Conservation (phyloP, 129 eudicot genomes). For the Heracleum sosnowskyi region DNA sequence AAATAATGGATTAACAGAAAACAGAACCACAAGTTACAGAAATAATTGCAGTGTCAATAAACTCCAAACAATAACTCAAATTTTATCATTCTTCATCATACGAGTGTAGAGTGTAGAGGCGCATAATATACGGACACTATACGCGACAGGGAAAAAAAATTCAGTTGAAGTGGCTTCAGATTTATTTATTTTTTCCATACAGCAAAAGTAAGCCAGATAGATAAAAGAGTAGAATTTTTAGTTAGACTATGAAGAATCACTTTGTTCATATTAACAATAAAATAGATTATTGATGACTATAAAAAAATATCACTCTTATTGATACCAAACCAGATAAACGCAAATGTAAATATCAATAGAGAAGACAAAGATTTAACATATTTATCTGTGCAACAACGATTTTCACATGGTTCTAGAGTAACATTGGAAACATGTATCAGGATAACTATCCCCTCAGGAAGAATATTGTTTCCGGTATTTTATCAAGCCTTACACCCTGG, state of each 20-base stretch:
- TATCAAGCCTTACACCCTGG: background rate
- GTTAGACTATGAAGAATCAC: background rate
- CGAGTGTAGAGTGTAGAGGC: background rate
- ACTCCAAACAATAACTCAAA: background rate
- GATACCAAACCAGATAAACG: background rate
- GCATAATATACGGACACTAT: background rate
- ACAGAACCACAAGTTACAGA: background rate
- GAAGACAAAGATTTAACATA: background rate
- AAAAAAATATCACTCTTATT: background rate
- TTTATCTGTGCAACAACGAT: background rate
- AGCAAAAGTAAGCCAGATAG: background rate
- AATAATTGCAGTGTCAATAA: background rate
- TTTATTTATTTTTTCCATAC: background rate
- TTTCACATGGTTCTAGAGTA: background rate
- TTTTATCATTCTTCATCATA: background rate
- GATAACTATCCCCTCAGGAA: background rate
- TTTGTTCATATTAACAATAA: background rate
- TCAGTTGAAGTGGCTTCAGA: background rate
- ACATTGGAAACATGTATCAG: background rate
- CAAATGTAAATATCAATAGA: background rate
- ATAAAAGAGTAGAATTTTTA: background rate
- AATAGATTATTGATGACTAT: background rate
- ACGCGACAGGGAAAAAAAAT: background rate
- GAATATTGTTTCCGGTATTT: background rate
- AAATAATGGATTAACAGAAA: background rate